Conservation (phyloP, 345 rosid species). For the Eucalyptus pumila region DNA sequence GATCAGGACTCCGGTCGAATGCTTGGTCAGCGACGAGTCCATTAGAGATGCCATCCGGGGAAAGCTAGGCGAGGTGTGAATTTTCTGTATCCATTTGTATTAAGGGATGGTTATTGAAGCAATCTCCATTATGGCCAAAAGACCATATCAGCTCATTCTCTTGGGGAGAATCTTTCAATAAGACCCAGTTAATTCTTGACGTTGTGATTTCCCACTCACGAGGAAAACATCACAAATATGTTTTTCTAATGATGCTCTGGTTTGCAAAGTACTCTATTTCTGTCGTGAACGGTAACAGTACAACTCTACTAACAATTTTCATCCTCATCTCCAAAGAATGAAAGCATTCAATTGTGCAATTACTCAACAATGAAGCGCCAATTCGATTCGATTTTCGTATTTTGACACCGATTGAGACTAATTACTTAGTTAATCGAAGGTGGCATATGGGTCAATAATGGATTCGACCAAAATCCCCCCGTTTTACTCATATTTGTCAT, state of each 20-base stretch:
- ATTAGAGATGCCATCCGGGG: background rate
- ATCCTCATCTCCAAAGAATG: background rate
- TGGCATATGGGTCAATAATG: background rate
- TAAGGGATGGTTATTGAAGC: background rate
- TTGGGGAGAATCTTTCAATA: background rate
- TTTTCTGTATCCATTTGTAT: background rate
- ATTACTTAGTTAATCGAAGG: background rate
- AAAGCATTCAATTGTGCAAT: background rate
- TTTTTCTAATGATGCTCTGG: background rate
- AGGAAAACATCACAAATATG: background rate
- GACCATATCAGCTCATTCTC: background rate
- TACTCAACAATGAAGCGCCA: background rate
- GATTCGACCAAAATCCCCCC: background rate
- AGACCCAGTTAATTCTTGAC: background rate
- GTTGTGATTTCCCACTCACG: background rate
- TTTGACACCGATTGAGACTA: background rate
- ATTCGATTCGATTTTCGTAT: too few species aligned
- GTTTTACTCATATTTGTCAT: background rate
- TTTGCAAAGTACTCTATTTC: background rate
- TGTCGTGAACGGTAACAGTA: background rate
- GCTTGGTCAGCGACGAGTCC: background rate
- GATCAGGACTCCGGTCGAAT: slow-evolving; percentile 12
- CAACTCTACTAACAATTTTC: background rate
- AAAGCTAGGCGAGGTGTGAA: background rate
- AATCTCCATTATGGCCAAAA: background rate